phyloP scores from a whole-genome alignment of 2,329 filamentous ascomycete species.

The Hypoxylon sp. region DNA sequence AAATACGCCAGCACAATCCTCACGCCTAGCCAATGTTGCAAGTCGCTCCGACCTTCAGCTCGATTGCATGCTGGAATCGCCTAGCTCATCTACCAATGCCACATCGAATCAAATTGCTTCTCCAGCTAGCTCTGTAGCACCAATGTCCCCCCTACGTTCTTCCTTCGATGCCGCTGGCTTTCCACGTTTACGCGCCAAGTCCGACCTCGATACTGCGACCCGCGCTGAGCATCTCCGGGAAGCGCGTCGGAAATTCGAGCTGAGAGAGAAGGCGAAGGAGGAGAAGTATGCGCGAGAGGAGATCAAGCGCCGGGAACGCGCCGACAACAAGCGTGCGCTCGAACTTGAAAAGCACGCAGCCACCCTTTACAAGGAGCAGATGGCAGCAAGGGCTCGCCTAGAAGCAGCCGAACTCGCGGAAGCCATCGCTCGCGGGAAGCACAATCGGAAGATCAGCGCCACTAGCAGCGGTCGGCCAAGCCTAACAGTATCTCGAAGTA shows the following conservation, averaged over 20 bases:
- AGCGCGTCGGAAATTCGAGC: constrained; percentile 74
- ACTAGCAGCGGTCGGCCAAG: constrained; percentile 53
- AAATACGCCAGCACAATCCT: constrained; percentile 53
- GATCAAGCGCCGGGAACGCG: constrained; percentile 70
- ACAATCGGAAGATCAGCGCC: constrained; percentile 53
- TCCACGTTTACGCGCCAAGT: constrained; percentile 70
- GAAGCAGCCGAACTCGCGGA: constrained; percentile 54
- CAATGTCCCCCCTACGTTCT: constrained; percentile 69
- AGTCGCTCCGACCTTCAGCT: constrained; percentile 66
- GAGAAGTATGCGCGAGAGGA: constrained; percentile 74
- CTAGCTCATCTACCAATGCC: constrained; percentile 51
- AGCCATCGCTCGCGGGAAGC: constrained; percentile 52
- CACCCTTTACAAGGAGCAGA: constrained; percentile 63
- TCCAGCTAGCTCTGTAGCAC: constrained; percentile 57
- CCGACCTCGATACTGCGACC: constrained; percentile 69
- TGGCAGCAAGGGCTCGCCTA: constrained; percentile 60
- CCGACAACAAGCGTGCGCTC: constrained; percentile 70
- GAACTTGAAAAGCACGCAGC: constrained; percentile 65
- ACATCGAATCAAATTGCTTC: constrained; percentile 50
- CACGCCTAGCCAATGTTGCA: constrained; percentile 60
- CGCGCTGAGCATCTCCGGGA: constrained; percentile 72
- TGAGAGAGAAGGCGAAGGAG: constrained; percentile 73
- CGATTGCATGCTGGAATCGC: constrained; percentile 58
- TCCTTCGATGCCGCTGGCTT: constrained; percentile 72
- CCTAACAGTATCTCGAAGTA: constrained; percentile 50